Evolutionary conservation across 2,329 filamentous ascomycete species (phyloP).

Genomic region (Arthroderma sp.): DNA sequence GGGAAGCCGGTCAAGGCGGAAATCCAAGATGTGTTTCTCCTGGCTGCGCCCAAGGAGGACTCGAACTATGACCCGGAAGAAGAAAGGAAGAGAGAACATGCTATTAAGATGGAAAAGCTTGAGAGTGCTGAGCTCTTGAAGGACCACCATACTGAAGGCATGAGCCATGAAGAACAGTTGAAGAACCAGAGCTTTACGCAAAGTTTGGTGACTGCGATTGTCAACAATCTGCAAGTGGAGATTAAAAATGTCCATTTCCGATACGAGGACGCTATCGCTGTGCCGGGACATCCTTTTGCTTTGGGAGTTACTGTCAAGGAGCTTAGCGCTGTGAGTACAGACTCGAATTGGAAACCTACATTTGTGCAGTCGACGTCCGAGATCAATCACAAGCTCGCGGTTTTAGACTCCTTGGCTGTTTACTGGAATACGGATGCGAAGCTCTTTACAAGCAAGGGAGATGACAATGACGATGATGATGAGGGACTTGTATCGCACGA

Average conservation of each 20-base stretch:
- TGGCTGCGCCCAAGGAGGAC: conserved; percentile 92
- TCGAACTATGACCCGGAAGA: conserved; percentile 86
- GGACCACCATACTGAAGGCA: conserved; percentile 79
- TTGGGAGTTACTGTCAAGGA: conserved; percentile 85
- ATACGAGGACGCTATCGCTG: conserved; percentile 94
- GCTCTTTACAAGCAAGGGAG: conserved; percentile 65
- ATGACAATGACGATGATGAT: conserved; percentile 50
- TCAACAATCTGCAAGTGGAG: conserved; percentile 94
- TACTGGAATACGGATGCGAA: conserved; percentile 97
- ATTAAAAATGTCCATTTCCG: conserved; percentile 98
- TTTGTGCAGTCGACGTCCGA: conserved; percentile 80
- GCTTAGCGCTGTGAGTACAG: conserved; percentile 92
- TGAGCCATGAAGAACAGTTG: conserved; percentile 89
- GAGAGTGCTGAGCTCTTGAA: conserved; percentile 92
- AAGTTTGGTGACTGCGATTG: conserved; percentile 87
- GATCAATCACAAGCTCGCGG: conserved; percentile 87
- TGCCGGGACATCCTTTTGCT: conserved; percentile 88
- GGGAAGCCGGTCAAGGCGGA: conserved; percentile 89
- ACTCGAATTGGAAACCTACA: conserved; percentile 86
- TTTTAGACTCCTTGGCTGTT: conserved; percentile 73
- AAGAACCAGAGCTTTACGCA: conserved; percentile 97
- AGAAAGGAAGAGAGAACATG: conserved; percentile 71
- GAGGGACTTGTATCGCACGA: conserved; percentile 52
- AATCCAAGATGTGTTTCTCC: conserved; percentile 91
- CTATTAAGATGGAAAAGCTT: conserved; percentile 97